A percentile compares a stretch with the other conserved stretches of the same genome.
phyloP scores from a whole-genome alignment of 805 yeast genomes.

The Metschnikowia reukaufii region DNA sequence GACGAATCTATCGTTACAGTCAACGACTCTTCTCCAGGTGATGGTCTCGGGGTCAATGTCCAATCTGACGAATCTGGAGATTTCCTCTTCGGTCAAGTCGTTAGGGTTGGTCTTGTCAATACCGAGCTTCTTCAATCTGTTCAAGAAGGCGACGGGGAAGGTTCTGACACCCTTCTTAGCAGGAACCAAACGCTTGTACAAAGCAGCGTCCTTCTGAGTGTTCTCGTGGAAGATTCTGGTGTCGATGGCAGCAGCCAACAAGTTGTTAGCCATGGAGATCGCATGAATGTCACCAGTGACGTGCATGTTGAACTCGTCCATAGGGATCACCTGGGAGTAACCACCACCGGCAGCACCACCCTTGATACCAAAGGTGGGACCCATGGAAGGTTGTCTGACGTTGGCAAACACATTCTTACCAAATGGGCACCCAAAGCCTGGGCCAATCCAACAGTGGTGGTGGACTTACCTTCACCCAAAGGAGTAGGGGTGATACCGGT shows the following conservation, averaged over 20 bases:
- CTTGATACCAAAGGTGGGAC: slow-evolving; percentile 84
- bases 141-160: slow-evolving; percentile 67
- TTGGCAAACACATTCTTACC: slow-evolving; percentile 69
- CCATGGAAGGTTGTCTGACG: slow-evolving; percentile 87
- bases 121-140: slow-evolving; percentile 65
- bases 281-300: slow-evolving; percentile 87
- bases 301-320: slow-evolving; percentile 87
- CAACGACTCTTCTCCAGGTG: slow-evolving; percentile 83
- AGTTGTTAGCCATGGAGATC: slow-evolving; percentile 76
- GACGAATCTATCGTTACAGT: slow-evolving; percentile 77
- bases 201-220: slow-evolving; percentile 71
- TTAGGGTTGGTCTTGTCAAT: slow-evolving; percentile 70
- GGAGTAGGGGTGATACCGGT: slow-evolving; percentile 89
- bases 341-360: slow-evolving; percentile 95
- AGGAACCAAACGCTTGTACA: slow-evolving; percentile 75
- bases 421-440: slow-evolving; percentile 80
- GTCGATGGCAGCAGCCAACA: slow-evolving; percentile 82
- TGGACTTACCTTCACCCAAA: slow-evolving; percentile 81
- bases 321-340: slow-evolving; percentile 81
- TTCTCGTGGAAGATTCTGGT: slow-evolving; percentile 82
- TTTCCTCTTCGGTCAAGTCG: slow-evolving; percentile 69
- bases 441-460: slow-evolving; percentile 79
- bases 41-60: slow-evolving; percentile 78
- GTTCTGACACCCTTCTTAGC: slow-evolving; percentile 66
- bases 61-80: slow-evolving; percentile 60